Conservation (phyloP, 345 rosid genomes). For the Citrus sinensis region DVS_A1.0 CM039169.1:17793001-17793500, state of each 20-base stretch:
- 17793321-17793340: neutral
- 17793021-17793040: neutral
- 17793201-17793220: conserved; percentile 82
- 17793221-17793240: conserved; percentile 78
- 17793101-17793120: conserved; percentile 60
- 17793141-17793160: conserved; percentile 88
- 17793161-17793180: conserved; percentile 89
- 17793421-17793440: conserved; percentile 76
- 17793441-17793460: conserved; percentile 74
- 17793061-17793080: neutral
- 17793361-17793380: conserved; percentile 76
- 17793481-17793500: conserved; percentile 85
- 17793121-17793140: conserved; percentile 63
- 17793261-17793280: conserved; percentile 81
- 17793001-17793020: neutral
- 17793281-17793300: neutral
- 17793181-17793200: conserved; percentile 73
- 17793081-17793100: conserved; percentile 82
- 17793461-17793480: conserved; percentile 55
- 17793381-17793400: conserved; percentile 88
- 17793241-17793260: conserved; percentile 55
- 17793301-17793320: neutral
- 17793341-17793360: neutral
- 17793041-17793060: neutral
- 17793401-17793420: conserved; percentile 74